Evolutionary conservation across 352 stramenopile species (phyloP), one percentile per base, ranked within the genome.

Genomic region (Peronosclerospora sorghi): DNA sequence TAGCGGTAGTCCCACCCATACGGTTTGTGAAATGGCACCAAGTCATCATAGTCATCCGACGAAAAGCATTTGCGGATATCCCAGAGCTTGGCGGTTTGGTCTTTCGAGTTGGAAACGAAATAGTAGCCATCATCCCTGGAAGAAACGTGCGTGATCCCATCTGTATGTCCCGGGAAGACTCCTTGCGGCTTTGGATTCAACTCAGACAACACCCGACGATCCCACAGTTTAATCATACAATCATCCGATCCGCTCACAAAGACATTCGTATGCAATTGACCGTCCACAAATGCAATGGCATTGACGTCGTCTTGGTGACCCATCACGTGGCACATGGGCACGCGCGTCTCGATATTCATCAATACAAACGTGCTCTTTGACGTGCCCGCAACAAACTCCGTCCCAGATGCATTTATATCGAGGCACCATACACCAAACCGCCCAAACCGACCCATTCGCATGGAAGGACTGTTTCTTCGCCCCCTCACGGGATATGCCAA

Each of bases 51-150:
- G 19, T 66, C 40, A 5, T 77, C 51, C 10, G 73, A 56, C 3
- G 66, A 81, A 23, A 73, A 54, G 48, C 75, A 91, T 47, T 89
- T 88, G 19, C 79, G 70, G 18, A 89, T 62, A 46, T 92, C 80
- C 76, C 76, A 92, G 8, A 92, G 76, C 57, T 88, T 89, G 37
- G 61, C 77, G 9, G 64, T 86, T 49, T 89, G 80, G 41, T 92
- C 79, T 39, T 92, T 92, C 0, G 74, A 60, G 56, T 92, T 92
- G n/a, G 79, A 92, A 18, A 92, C 60, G 40, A 92, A 92, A 42
- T 92, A 92, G 56, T 86, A 86, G 3, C 76, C 80, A 52, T 92
- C 80, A 49, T 89, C 76, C 12, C 77, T 70, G 18, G 80, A 86
- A 8, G 73, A 81, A 46, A 92, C 75, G 53, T 89, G 65, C 19